Conservation (phyloP, 257 asterid species). For the Rubia yunnanensis region DNA sequence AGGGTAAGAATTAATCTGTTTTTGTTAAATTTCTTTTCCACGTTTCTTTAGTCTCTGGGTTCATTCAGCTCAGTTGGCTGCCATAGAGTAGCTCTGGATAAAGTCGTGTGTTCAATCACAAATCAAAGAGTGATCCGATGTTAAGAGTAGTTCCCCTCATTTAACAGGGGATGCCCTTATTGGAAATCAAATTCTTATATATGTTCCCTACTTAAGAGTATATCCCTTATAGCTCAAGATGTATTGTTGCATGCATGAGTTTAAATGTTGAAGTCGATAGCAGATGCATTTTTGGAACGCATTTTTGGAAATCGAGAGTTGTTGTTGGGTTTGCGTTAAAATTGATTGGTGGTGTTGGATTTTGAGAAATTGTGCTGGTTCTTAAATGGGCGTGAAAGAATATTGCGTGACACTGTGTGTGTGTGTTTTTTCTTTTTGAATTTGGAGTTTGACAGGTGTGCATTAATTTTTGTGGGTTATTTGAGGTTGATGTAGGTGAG, state of each 20-base stretch:
- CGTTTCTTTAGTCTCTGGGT: neutral
- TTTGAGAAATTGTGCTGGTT: too few species aligned
- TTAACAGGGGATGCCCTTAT: neutral
- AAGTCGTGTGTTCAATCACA: too few species aligned
- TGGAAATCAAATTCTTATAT: too few species aligned
- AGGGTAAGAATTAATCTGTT: conserved; percentile 46
- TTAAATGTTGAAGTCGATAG: neutral
- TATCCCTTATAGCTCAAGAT: neutral
- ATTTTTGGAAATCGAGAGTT: neutral
- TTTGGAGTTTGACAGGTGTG: neutral
- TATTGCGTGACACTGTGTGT: too few species aligned
- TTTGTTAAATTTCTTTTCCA: neutral
- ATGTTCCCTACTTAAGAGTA: neutral
- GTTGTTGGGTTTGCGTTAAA: neutral
- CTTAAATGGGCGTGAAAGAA: neutral
- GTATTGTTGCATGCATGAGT: neutral
- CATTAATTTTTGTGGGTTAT: neutral
- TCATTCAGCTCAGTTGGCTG: neutral
- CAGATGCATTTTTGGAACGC: neutral
- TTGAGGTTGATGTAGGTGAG: neutral
- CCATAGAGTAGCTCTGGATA: neutral
- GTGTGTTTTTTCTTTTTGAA: too few species aligned
- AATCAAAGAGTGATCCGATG: too few species aligned
- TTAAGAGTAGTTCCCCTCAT: too few species aligned
- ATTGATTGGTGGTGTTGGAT: neutral